Conservation (phyloP, 2,329 filamentous ascomycete species). For the Aulographum hederae region DNA sequence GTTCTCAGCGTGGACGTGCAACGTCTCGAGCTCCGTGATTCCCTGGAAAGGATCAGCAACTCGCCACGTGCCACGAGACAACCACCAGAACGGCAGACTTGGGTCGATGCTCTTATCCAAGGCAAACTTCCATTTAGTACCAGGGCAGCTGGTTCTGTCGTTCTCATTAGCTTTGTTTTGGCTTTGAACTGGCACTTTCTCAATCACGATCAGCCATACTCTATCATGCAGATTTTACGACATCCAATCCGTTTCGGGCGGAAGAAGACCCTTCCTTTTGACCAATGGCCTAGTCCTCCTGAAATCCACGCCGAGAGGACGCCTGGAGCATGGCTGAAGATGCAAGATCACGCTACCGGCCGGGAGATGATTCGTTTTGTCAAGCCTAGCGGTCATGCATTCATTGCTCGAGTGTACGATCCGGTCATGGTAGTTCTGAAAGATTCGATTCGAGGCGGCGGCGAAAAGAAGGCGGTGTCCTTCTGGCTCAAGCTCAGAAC, state of each 20-base stretch:
- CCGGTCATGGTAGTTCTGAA: constrained; percentile 56
- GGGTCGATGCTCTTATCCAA: constrained; percentile 42
- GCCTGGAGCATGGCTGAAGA: constrained; percentile 56
- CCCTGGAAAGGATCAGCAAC: constrained; percentile 30
- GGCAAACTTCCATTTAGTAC: constrained; percentile 53
- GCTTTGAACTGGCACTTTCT: constrained; percentile 67
- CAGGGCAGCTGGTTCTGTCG: constrained; percentile 54
- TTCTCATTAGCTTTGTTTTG: constrained; percentile 54
- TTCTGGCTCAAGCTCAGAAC: constrained; percentile 32
- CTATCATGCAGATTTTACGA: background rate
- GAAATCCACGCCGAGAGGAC: constrained; percentile 56
- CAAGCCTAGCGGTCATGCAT: constrained; percentile 52
- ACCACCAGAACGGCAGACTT: constrained; percentile 26
- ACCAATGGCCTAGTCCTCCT: background rate
- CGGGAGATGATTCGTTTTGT: constrained; percentile 59
- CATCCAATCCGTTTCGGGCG: background rate
- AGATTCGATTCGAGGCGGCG: constrained; percentile 45
- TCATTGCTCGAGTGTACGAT: constrained; percentile 56
- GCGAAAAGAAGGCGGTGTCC: constrained; percentile 26
- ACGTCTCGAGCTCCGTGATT: constrained; percentile 57
- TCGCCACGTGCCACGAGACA: constrained; percentile 17
- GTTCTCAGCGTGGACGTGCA: constrained; percentile 66
- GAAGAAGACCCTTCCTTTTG: constrained; percentile 4
- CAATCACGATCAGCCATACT: constrained; percentile 29
- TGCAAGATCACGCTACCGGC: constrained; percentile 65